Conservation (phyloP, 2,329 filamentous ascomycete species). For the Colletotrichum sp. region DNA sequence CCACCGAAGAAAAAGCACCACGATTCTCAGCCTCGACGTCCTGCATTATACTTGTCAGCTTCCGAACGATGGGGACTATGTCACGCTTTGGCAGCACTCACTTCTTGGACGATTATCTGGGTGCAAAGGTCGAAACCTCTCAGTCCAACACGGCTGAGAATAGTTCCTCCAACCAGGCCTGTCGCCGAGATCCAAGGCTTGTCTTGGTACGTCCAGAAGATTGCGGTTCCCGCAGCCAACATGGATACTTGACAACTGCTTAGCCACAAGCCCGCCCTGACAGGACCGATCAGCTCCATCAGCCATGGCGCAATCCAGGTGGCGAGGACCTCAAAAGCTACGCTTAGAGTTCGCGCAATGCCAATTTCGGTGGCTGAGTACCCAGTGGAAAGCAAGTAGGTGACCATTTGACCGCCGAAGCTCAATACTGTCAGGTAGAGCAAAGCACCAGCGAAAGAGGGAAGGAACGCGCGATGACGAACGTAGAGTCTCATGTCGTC, state of each 20-base stretch:
- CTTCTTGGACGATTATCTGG: slow-evolving; percentile 66
- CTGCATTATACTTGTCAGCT: slow-evolving; percentile 32
- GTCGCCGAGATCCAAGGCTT: slow-evolving; percentile 41
- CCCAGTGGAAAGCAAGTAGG: slow-evolving; percentile 55
- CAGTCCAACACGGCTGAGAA: slow-evolving; percentile 62
- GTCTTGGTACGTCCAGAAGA: slow-evolving; percentile 19
- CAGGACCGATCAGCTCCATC: slow-evolving; percentile 50
- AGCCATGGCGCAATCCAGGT: slow-evolving; percentile 58
- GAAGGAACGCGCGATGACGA: slow-evolving; percentile 53
- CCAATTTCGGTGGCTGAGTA: slow-evolving; percentile 49
- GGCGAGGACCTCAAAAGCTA: slow-evolving; percentile 55
- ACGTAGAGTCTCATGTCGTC: slow-evolving; percentile 44
- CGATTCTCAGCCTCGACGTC: slow-evolving; percentile 59
- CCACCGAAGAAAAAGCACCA: slow-evolving; percentile 72
- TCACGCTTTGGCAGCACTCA: slow-evolving; percentile 24
- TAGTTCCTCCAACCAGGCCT: slow-evolving; percentile 53
- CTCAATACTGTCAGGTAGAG: slow-evolving; percentile 60
- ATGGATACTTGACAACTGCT: slow-evolving; percentile 64
- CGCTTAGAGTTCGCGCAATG: slow-evolving; percentile 48
- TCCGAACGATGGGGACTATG: not conserved
- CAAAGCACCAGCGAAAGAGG: slow-evolving; percentile 57
- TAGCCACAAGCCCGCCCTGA: slow-evolving; percentile 68
- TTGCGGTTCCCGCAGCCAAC: slow-evolving; percentile 39
- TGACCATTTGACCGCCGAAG: slow-evolving; percentile 60
- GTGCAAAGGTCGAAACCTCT: slow-evolving; percentile 66